Evolutionary conservation across 768 basidiomycete species (phyloP).

Genomic region (Tulasnella sp.): DNA sequence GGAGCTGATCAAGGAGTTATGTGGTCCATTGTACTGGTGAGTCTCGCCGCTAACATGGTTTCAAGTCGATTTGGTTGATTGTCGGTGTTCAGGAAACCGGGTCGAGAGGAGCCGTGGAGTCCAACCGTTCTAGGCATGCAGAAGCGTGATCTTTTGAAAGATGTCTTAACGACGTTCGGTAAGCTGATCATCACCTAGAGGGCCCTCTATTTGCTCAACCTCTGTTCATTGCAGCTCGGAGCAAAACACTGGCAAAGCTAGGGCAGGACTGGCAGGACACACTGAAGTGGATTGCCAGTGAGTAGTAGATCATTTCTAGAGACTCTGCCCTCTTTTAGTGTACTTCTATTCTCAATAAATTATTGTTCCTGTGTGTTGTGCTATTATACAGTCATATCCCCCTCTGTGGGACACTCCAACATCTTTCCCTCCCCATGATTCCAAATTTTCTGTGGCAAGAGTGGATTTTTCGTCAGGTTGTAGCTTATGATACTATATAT

Average conservation of each 20-base stretch:
- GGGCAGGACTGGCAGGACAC: constrained; percentile 75
- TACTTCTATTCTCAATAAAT: too few species aligned
- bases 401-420: too few species aligned
- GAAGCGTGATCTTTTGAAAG: constrained; percentile 73
- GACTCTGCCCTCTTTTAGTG: too few species aligned
- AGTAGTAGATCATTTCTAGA: too few species aligned
- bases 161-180: constrained; percentile 73
- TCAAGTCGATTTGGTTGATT: constrained; percentile 1
- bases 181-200: constrained; percentile 23
- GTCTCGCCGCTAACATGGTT: constrained; percentile 25
- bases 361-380: too few species aligned
- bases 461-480: too few species aligned
- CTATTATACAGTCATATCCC: too few species aligned
- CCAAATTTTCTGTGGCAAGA: too few species aligned
- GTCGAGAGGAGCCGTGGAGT: constrained; percentile 53
- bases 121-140: constrained; percentile 54
- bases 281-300: constrained; percentile 26
- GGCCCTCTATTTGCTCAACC: constrained; percentile 12
- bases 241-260: constrained; percentile 60
- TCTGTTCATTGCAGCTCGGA: constrained; percentile 38
- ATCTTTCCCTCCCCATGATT: too few species aligned
- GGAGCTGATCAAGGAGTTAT: constrained; percentile 80
- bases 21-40: constrained; percentile 83
- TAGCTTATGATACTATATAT: too few species aligned
- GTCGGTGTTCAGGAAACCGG: constrained; percentile 45